Base-by-base conservation (phyloP, 2,329 filamentous ascomycete species). In the Sarocladium kiliense region DNA sequence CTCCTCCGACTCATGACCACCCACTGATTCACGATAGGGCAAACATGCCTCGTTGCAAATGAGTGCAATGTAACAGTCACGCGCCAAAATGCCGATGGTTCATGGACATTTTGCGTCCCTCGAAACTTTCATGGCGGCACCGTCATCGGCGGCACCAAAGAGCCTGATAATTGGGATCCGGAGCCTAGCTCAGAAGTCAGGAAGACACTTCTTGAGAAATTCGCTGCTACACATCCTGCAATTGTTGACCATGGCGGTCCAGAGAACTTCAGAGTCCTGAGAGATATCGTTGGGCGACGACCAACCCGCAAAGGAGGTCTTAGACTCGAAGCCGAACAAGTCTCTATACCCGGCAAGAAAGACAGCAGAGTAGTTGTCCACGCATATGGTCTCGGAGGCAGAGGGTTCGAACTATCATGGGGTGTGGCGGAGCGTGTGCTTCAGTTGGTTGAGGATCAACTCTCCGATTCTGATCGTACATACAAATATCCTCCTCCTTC, bases 111-210 rank as follows among this genome's bases (percentile, higher is more conserved):
- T 61, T 77, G 77, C 53, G 79, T 87, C 26, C 82, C 84, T 2
- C 77, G 85, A 2, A 79, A 78, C 44, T 77, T 82, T 25, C 71
- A 78, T 26, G 84, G 84, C 3, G 84, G 84, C 2, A 87, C 84
- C 0, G 73, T 87, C 41, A 79, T 87, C 30, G 85, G 84, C 12
- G 84, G 84, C 0, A 87, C 83, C 18, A 86, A 84, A 65, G 78
- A 86, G 64, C 74, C 76, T 1, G 69, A 77, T 55, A 73, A 84
- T 63, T 82, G 78, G 78, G 73, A 79, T 42, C 65, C 73, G 0
- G 66, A 71, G 19, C 77, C 81, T 1, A 77, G 73, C 1, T 55
- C 59, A 2, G 72, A 76, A 47, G 76, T 77, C 0, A 68, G 82
- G 36, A 66, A 74, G 34, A 64, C 61, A 26, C 65, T 87, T 14